These are phyloP conservation scores for Botryotinia convoluta DNA, from an alignment of 2,329 filamentous ascomycete genomes.

Conservation along the genomic window DNA sequence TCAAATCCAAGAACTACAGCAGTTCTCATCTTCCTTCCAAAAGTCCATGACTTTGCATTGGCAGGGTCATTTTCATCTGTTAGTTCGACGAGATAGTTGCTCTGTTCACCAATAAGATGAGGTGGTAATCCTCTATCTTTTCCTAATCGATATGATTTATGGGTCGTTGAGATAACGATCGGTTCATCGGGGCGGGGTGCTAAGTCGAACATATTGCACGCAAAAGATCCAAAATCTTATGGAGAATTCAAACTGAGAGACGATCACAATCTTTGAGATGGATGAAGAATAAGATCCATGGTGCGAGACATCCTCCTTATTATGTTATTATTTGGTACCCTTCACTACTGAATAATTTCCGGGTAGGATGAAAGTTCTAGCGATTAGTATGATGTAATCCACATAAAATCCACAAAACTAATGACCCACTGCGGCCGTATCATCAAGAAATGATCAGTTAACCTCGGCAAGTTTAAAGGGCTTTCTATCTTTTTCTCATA, in stretches of 20 bases:
- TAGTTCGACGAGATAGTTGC: constrained; percentile 22
- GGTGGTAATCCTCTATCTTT: constrained; percentile 19
- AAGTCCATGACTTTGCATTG: constrained; percentile 22
- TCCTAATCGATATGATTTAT: constrained; percentile 18
- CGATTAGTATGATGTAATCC: not conserved
- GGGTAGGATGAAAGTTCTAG: not conserved
- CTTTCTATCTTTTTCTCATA: not conserved
- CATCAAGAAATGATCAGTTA: not conserved
- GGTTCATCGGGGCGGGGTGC: constrained; percentile 10
- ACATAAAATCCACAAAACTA: not conserved
- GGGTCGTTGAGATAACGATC: constrained; percentile 15
- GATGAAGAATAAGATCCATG: not conserved
- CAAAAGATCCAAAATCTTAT: not conserved
- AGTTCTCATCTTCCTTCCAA: constrained; percentile 11
- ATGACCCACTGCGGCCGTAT: not conserved
- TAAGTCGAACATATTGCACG: constrained; percentile 19
- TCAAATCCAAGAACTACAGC: constrained; percentile 38
- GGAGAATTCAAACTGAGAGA: not conserved
- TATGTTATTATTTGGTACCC: not conserved
- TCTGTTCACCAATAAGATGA: constrained; percentile 12
- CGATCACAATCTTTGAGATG: constrained; percentile 13
- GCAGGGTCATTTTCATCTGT: constrained; percentile 20
- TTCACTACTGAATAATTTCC: constrained; percentile 4
- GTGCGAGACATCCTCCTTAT: constrained; percentile 3
- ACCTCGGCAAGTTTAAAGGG: not conserved